phyloP scores from a whole-genome alignment of 1,284 basidiomycete species.

The Leccinum solheimii region DNA sequence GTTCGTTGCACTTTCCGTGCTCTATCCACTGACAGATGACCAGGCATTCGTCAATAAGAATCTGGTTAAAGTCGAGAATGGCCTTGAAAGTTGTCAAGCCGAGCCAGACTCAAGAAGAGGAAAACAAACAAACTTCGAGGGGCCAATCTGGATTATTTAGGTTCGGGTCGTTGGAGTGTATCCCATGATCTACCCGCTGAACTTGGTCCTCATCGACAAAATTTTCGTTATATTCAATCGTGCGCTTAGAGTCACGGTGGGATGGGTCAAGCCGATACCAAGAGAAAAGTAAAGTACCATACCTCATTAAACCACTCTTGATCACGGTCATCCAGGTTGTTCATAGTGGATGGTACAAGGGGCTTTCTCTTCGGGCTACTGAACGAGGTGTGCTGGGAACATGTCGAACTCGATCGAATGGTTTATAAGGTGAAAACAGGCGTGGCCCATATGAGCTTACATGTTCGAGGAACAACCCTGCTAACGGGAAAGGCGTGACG shows the following conservation, averaged over 20 bases:
- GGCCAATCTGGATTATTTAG: conserved; percentile 2
- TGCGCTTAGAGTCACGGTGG: neutral
- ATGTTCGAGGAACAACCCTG: neutral
- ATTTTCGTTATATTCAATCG: neutral
- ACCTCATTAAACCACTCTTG: conserved; percentile 2
- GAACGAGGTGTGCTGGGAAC: neutral
- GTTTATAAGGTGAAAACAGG: conserved; percentile 12
- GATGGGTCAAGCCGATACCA: neutral
- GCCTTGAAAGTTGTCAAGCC: neutral
- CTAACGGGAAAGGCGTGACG: neutral
- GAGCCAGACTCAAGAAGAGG: neutral
- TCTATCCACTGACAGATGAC: conserved; percentile 12
- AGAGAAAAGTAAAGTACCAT: neutral
- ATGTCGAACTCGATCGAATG: neutral
- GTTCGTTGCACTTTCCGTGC: conserved; percentile 1
- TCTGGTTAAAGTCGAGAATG: conserved; percentile 4
- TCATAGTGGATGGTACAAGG: conserved; percentile 1
- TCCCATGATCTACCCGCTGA: neutral
- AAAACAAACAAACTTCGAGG: neutral
- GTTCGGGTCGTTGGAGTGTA: neutral
- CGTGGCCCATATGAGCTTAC: conserved; percentile 1
- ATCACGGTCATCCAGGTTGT: neutral
- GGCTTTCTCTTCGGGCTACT: neutral
- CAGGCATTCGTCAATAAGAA: conserved; percentile 2
- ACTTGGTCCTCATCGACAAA: neutral